Evolutionary conservation across 2,329 filamentous ascomycete genomes (phyloP).

Genomic region (Bipolaris sorokiniana): DNA sequence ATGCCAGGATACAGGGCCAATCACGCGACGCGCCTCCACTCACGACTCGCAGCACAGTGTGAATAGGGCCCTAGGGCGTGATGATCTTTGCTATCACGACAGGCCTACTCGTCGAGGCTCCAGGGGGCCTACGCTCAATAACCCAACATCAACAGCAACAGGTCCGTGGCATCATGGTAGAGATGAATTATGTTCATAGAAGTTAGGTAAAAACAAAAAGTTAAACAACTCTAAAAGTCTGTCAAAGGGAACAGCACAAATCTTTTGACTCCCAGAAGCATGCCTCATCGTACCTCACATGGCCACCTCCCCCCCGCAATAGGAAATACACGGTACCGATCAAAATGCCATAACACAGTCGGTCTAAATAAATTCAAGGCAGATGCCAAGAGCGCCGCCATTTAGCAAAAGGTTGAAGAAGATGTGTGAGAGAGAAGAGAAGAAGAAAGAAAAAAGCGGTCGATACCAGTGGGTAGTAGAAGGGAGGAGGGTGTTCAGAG

Average conservation of each 20-base stretch:
- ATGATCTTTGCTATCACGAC: constrained; percentile 10
- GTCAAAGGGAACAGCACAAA: constrained; percentile 18
- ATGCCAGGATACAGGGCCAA: constrained; percentile 4
- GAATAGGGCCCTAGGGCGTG: not conserved
- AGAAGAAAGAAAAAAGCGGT: constrained; percentile 11
- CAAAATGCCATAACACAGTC: constrained; percentile 39
- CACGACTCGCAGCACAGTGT: constrained; percentile 11
- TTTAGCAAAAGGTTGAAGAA: constrained; percentile 8
- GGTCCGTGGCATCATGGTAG: not conserved
- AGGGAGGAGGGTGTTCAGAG: constrained; percentile 23
- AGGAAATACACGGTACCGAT: constrained; percentile 40
- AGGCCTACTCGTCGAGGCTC: not conserved
- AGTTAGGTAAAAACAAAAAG: constrained; percentile 28
- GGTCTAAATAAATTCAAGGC: constrained; percentile 34
- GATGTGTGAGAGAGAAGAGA: not conserved
- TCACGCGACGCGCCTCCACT: not conserved
- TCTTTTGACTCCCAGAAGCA: constrained; percentile 33
- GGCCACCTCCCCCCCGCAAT: constrained; percentile 27
- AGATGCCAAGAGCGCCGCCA: constrained; percentile 19
- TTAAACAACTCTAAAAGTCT: constrained; percentile 20
- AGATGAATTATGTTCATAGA: constrained; percentile 45
- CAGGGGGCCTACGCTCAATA: not conserved
- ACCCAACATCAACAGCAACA: not conserved
- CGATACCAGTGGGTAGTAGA: constrained; percentile 18
- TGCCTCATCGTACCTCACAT: constrained; percentile 27